phyloP scores from a whole-genome alignment of 163 green algal species.

The Botryococcus braunii region DNA sequence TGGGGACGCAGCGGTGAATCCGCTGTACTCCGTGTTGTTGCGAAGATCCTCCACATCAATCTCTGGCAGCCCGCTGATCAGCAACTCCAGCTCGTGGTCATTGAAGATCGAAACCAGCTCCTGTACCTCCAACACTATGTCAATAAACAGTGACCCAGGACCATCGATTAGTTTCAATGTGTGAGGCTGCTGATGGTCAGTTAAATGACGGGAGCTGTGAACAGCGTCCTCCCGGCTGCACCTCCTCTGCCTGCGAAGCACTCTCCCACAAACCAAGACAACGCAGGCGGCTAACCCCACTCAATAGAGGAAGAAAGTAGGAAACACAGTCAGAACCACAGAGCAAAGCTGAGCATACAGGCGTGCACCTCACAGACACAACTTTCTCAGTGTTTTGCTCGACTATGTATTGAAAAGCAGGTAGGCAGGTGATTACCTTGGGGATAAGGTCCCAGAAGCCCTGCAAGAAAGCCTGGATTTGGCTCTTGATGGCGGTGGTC shows the following conservation, averaged over 20 bases:
- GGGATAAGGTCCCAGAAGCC: conserved; percentile 94
- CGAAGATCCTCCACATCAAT: conserved; percentile 87
- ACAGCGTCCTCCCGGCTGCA: too few relatives aligned
- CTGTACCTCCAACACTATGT: conserved; percentile 8
- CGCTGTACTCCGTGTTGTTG: conserved; percentile 84
- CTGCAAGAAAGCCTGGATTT: conserved; percentile 51
- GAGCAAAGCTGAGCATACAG: too few relatives aligned
- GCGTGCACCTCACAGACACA: too few relatives aligned
- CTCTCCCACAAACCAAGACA: background rate
- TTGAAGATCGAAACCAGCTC: conserved; percentile 90
- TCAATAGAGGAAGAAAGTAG: too few relatives aligned
- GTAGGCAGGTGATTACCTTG: background rate
- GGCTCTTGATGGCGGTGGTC: conserved; percentile 83
- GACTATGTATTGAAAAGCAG: background rate
- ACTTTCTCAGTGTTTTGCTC: background rate
- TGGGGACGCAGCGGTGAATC: conserved; percentile 62
- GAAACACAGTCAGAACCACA: too few relatives aligned
- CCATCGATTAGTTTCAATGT: too few relatives aligned
- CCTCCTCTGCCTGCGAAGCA: background rate
- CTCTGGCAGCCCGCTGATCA: conserved; percentile 92
- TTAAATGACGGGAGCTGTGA: too few relatives aligned
- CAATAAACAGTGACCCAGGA: too few relatives aligned
- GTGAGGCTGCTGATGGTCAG: too few relatives aligned
- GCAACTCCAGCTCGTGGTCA: conserved; percentile 95
- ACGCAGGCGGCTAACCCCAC: too few relatives aligned